Evolutionary conservation across 2,329 filamentous ascomycete genomes (phyloP).

Genomic region (Colletotrichum cordylinicola): DNA sequence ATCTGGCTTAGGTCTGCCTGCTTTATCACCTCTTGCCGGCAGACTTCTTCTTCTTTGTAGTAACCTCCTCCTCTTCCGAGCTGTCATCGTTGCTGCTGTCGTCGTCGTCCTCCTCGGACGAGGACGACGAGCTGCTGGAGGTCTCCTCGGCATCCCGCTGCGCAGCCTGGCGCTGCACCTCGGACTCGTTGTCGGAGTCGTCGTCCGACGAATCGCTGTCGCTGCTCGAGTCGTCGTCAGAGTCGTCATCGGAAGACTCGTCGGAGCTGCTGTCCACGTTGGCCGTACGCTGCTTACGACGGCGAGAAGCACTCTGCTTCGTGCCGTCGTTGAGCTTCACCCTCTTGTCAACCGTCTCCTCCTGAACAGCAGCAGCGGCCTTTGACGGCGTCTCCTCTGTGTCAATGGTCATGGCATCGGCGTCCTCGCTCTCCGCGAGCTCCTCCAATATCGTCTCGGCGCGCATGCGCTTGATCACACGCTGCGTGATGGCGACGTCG

Average conservation of each 20-base stretch:
- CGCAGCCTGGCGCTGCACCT: constrained; percentile 34
- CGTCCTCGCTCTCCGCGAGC: constrained; percentile 55
- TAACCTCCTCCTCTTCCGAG: constrained; percentile 27
- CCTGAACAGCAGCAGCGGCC: constrained; percentile 18
- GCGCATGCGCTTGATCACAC: constrained; percentile 68
- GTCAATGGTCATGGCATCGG: constrained; percentile 33
- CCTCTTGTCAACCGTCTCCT: constrained; percentile 40
- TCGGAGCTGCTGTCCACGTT: constrained; percentile 46
- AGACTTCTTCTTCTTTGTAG: not conserved
- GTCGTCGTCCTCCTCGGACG: constrained; percentile 34
- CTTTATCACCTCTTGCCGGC: not conserved
- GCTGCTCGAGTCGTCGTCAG: constrained; percentile 26
- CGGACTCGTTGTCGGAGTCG: constrained; percentile 41
- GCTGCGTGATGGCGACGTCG: constrained; percentile 57
- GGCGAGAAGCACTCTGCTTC: constrained; percentile 50
- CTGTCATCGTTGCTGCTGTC: constrained; percentile 30
- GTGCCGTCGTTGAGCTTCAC: constrained; percentile 51
- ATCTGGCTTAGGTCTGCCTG: not conserved
- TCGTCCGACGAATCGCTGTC: constrained; percentile 36
- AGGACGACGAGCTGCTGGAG: constrained; percentile 48
- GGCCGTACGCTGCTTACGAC: constrained; percentile 57
- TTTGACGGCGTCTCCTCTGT: constrained; percentile 16
- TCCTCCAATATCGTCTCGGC: constrained; percentile 63
- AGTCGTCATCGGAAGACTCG: constrained; percentile 31
- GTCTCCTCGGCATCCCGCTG: constrained; percentile 37